Evolutionary conservation across 2,329 filamentous ascomycete species (phyloP).

Genomic region (Aspergillus vadensis): DNA sequence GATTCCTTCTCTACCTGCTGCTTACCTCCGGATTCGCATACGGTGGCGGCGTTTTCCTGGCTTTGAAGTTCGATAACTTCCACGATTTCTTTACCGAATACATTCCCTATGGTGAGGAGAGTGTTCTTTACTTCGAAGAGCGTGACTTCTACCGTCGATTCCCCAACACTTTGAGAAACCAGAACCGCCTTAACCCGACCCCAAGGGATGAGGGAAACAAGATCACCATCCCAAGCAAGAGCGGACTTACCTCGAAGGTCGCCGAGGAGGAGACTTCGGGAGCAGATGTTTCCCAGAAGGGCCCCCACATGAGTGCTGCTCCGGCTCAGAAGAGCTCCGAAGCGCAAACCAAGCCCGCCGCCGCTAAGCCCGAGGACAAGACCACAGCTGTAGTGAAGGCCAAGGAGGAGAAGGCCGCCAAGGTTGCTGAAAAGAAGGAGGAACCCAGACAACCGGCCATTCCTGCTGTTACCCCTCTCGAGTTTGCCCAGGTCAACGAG

Average conservation of each 20-base stretch:
- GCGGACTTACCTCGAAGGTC: constrained; percentile 79
- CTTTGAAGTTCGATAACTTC: constrained; percentile 93
- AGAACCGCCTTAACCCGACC: constrained; percentile 40
- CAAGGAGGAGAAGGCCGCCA: constrained; percentile 33
- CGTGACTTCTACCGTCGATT: constrained; percentile 88
- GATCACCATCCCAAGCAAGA: constrained; percentile 81
- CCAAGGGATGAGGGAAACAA: constrained; percentile 62
- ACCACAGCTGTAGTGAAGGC: constrained; percentile 31
- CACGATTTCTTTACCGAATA: constrained; percentile 99
- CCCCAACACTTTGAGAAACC: constrained; percentile 56
- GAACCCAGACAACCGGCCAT: constrained; percentile 43
- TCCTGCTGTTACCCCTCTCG: constrained; percentile 66
- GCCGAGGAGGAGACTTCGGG: constrained; percentile 62
- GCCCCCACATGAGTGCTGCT: constrained; percentile 51
- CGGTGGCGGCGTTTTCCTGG: constrained; percentile 86
- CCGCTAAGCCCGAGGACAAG: constrained; percentile 32
- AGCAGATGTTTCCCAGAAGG: constrained; percentile 59
- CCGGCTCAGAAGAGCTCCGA: constrained; percentile 31
- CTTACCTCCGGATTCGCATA: constrained; percentile 78
- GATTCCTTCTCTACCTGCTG: constrained; percentile 74
- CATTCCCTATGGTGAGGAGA: constrained; percentile 89
- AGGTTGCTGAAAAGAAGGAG: constrained; percentile 32
- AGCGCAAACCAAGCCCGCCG: constrained; percentile 30
- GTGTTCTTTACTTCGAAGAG: constrained; percentile 93
- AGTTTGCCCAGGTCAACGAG: constrained; percentile 73